Percentiles rank a stretch among this genome's conserved stretches.
Conservation (phyloP, 768 basidiomycete genomes). For the Wakefieldia striispora region DNA sequence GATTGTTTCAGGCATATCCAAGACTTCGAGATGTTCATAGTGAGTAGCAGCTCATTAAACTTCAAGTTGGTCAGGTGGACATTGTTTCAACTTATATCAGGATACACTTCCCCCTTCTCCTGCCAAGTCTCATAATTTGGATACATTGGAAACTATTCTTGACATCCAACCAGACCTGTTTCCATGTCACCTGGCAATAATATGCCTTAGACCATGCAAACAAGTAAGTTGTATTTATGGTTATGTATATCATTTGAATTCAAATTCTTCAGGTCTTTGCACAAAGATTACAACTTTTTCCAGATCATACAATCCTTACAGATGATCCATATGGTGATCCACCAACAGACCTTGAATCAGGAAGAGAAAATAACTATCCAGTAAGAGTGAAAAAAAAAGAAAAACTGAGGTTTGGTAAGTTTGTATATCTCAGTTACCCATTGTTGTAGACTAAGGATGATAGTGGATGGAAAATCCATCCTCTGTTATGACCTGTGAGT, state of each 20-base stretch:
- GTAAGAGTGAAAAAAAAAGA: slow-evolving; percentile 3
- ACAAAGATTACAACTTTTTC: slow-evolving; percentile 18
- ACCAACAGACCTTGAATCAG: background rate
- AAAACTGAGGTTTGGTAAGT: slow-evolving; percentile 17
- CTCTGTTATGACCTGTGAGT: slow-evolving; percentile 9
- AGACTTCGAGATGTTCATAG: slow-evolving; percentile 25
- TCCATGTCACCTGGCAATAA: slow-evolving; percentile 49
- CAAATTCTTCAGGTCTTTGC: slow-evolving; percentile 15
- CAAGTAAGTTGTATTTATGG: slow-evolving; percentile 32
- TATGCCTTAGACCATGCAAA: slow-evolving; percentile 47
- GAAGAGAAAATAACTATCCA: background rate
- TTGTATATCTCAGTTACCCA: background rate
- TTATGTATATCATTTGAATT: background rate
- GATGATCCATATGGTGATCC: slow-evolving; percentile 5
- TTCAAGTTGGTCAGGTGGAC: too few relatives aligned
- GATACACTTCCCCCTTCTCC: slow-evolving; percentile 23
- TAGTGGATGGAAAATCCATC: slow-evolving; percentile 9
- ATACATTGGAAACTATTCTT: slow-evolving; percentile 36
- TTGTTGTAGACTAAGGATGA: background rate
- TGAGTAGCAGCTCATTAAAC: background rate
- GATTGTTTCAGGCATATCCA: slow-evolving; percentile 31
- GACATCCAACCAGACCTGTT: slow-evolving; percentile 42
- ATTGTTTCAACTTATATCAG: slow-evolving; percentile 1
- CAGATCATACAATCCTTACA: slow-evolving; percentile 16
- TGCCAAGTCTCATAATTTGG: slow-evolving; percentile 2